Evolutionary conservation across 495 filamentous ascomycete species (phyloP), one percentile per base, ranked within the genome.

Genomic region (Terfezia claveryi): DNA sequence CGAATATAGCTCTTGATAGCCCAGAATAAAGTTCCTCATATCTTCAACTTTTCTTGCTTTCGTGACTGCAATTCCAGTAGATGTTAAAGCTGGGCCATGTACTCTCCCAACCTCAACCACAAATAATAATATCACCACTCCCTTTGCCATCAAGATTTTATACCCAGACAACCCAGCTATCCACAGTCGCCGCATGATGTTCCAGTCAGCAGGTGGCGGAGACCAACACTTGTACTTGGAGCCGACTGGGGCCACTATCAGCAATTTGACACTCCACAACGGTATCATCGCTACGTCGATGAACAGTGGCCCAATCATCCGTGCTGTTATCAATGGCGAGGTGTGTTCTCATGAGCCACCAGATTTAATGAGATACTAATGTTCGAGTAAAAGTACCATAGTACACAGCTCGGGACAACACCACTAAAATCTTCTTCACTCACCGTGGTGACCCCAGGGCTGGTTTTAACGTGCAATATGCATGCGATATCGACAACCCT

Each of bases 311-410:
- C 67, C 75, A 36, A 73, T 73, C 10, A 62, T 64, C 23, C 58
- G 59, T 16, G 63, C 62, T 0, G 63, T 65, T 37, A 58, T 98
- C 56, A 96, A 98, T 66, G 86, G 86, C 73, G 86, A 93, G 69
- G 77, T 72, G 36, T 32, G 27, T 32, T 7, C 27, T 32, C 27
- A 32, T 7, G 7, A 32, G 7, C 27, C 7, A 32, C 27, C 27
- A 32, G 27, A 4, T 32, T 32, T 2, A 32, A 1, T 32, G 27
- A 32, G 27, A 32, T 32, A 32, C 27, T 32, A 1, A 32, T 7
- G 27, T 7, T 2, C 27, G 27, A 32, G 27, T 4, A 32, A 4
- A 32, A 5, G 0, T 5, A 5, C 7, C 27, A 32, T 53, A 75
- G 74, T 73, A 71, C 51, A 73, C 73, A 16, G 64, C 64, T 8